Conservation (phyloP, 2,329 filamentous ascomycete genomes). For the Penicillium griseofulvum region DNA sequence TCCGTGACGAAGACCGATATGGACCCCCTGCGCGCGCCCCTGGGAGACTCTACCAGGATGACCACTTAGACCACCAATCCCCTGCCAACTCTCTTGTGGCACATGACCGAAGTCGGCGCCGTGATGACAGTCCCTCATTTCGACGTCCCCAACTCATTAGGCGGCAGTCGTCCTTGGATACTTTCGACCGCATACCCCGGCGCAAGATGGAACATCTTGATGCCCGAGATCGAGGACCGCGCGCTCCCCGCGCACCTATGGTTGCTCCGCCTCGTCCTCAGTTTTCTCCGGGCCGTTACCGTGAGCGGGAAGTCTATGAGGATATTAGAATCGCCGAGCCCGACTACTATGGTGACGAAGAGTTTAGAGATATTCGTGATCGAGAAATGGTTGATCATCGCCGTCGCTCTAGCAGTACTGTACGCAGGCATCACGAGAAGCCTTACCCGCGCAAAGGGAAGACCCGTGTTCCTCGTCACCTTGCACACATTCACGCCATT, state of each 20-base stretch:
- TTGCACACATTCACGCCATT: conserved; percentile 77
- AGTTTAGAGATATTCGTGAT: conserved; percentile 66
- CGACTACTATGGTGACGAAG: conserved; percentile 68
- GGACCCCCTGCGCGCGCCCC: conserved; percentile 42
- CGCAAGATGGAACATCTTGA: conserved; percentile 49
- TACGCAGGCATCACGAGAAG: conserved; percentile 36
- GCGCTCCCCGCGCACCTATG: conserved; percentile 65
- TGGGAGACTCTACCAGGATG: conserved; percentile 43
- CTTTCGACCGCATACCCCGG: conserved; percentile 73
- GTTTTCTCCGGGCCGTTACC: conserved; percentile 56
- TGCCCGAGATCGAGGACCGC: conserved; percentile 41
- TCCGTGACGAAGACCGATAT: conserved; percentile 43
- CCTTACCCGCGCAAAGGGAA: conserved; percentile 78
- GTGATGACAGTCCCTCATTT: conserved; percentile 50
- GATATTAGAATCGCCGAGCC: conserved; percentile 68
- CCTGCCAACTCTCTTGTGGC: conserved; percentile 54
- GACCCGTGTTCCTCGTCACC: conserved; percentile 77
- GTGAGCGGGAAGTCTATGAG: conserved; percentile 60
- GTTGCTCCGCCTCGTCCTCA: conserved; percentile 44
- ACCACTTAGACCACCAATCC: conserved; percentile 44
- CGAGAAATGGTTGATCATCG: conserved; percentile 54
- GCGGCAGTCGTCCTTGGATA: conserved; percentile 85
- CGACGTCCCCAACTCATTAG: conserved; percentile 68
- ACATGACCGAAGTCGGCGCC: conserved; percentile 56
- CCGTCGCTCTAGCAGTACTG: conserved; percentile 45